phyloP scores from a whole-genome alignment of 1,284 basidiomycete genomes.

The Schizopora paradoxa region DNA sequence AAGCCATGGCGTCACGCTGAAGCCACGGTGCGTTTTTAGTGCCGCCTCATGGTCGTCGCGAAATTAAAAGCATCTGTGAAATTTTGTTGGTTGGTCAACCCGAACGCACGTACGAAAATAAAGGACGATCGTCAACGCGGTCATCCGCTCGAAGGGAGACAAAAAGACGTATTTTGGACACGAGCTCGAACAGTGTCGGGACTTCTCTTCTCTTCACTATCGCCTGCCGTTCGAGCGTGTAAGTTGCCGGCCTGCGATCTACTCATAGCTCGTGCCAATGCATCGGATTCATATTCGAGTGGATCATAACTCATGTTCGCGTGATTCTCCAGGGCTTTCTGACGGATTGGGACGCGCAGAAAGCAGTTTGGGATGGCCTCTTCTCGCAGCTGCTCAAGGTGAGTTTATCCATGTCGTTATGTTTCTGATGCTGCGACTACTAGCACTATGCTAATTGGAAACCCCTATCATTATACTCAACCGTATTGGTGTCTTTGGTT shows the following conservation, averaged over 20 bases:
- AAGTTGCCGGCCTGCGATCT: too few relatives aligned
- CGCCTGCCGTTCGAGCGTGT: constrained; percentile 85
- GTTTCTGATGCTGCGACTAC: too few relatives aligned
- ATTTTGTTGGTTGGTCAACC: too few relatives aligned
- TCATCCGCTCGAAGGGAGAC: constrained; percentile 77
- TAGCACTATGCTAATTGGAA: background rate
- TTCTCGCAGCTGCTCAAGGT: constrained; percentile 72
- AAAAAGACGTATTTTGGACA: constrained; percentile 77
- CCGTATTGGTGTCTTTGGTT: constrained; percentile 5
- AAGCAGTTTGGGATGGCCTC: constrained; percentile 84
- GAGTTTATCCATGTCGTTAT: too few relatives aligned
- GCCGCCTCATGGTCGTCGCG: background rate
- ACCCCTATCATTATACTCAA: constrained; percentile 5
- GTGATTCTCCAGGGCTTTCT: constrained; percentile 84
- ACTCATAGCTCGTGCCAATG: constrained; percentile 12
- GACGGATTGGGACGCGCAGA: constrained; percentile 89
- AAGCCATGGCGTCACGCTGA: constrained; percentile 16
- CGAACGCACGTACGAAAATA: constrained; percentile 3
- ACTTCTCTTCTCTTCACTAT: constrained; percentile 76
- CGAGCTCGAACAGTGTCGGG: constrained; percentile 69
- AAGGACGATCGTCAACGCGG: constrained; percentile 73
- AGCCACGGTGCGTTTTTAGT: constrained; percentile 26
- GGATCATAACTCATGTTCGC: too few relatives aligned
- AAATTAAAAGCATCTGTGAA: too few relatives aligned
- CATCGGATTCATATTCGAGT: constrained; percentile 17